These are phyloP conservation scores for Beta lomatogona DNA, from an alignment of 179 eudicot species.

Conservation along the genomic window DNA sequence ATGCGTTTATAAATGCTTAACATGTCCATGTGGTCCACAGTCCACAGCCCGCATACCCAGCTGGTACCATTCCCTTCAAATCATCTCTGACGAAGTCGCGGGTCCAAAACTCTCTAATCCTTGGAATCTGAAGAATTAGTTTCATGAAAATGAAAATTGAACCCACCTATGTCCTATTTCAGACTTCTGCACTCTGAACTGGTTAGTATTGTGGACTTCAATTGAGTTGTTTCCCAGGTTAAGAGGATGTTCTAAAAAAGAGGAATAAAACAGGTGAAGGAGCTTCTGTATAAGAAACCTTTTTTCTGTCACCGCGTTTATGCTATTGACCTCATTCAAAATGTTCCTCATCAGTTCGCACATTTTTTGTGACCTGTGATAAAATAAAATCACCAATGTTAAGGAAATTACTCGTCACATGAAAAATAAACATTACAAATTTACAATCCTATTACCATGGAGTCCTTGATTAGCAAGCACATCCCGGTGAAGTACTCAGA, in stretches of 20 bases:
- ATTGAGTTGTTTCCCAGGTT: too few species aligned
- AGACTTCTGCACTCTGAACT: neutral
- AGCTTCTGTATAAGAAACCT: too few species aligned
- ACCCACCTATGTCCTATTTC: neutral
- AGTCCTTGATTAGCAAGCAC: neutral
- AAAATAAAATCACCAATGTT: too few species aligned
- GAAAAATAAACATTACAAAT: neutral
- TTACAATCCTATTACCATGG: neutral
- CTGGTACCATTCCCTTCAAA: constrained; percentile 1
- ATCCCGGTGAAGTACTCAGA: neutral
- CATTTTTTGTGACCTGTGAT: neutral
- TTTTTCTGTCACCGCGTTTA: neutral
- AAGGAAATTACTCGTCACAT: neutral
- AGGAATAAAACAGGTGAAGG: too few species aligned
- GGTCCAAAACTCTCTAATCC: neutral
- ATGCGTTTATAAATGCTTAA: too few species aligned
- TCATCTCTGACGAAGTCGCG: neutral
- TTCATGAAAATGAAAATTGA: neutral
- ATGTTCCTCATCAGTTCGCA: neutral
- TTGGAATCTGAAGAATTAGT: neutral
- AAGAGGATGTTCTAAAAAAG: too few species aligned
- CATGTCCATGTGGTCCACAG: neutral
- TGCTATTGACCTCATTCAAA: neutral
- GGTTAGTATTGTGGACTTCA: too few species aligned
- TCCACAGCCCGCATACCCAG: neutral